Evolutionary conservation across 2,329 filamentous ascomycete genomes (phyloP), one percentile per base, ranked within the genome.

Genomic region (Myriangium duriaei): DNA sequence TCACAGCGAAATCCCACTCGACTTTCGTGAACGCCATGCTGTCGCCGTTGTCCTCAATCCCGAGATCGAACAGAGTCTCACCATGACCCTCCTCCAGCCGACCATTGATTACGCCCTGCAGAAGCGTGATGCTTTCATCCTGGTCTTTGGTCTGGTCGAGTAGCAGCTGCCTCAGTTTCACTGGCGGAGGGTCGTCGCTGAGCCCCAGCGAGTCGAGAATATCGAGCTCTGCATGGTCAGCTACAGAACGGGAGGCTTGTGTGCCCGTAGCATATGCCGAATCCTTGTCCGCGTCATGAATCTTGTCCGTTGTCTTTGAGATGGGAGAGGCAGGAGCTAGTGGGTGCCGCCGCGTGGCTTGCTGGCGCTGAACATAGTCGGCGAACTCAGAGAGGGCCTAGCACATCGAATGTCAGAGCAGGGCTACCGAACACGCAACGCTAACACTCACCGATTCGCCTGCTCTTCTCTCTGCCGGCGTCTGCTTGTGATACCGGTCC

Each of bases 311-410:
- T 29, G 57, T 55, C 16, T 48, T 45, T 41, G 43, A 34, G 34
- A 55, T 45, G 24, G 36, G 47, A 36, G 14, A 33, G 47, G 52
- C 33, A 18, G 57, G 47, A 39, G 57, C 38, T 9, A 45, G 52
- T 11, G 63, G 57, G 29, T 59, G 56, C 30, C 60, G 61, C 32
- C 81, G 78, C 34, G 79, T 62, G 11, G 78, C 77, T 60, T 96
- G 91, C 58, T 96, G 87, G 57, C 86, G 81, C 60, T 96, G 86
- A 47, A 95, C 91, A 53, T 95, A 96, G 53, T 98, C 91, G 59
- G 87, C 86, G 57, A 98, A 98, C 51, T 96, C 91, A 65, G 82
- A 91, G 40, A 98, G 71, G 10, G 88, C 87, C 74, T 78, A 44
- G 9, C 12, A 31, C 21, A 7, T 26, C 21, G 21, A 26, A 26